These are phyloP conservation scores for Biscogniauxia sp. DNA, from an alignment of 2,329 filamentous ascomycete genomes.

Conservation along the genomic window DNA sequence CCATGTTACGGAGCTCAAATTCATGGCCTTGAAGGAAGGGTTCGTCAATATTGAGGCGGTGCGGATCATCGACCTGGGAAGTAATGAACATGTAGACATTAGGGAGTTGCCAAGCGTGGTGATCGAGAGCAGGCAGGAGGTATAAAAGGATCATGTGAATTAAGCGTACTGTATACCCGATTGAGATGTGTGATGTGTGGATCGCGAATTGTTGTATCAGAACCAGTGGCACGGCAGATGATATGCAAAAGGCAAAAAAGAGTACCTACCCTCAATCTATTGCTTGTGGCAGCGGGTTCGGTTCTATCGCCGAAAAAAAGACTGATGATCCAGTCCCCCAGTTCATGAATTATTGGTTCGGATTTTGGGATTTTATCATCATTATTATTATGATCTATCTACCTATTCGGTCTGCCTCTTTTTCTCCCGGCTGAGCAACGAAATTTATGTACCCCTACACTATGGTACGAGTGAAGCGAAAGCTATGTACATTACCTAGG, in stretches of 20 bases:
- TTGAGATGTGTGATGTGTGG: not conserved
- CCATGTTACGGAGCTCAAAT: slow-evolving; percentile 70
- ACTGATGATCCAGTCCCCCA: not conserved
- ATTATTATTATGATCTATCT: too few species aligned
- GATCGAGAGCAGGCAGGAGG: slow-evolving; percentile 36
- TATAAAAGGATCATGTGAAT: slow-evolving; percentile 1
- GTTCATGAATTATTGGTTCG: not conserved
- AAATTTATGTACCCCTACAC: not conserved
- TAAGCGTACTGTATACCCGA: not conserved
- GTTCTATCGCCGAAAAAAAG: not conserved
- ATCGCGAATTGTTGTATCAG: not conserved
- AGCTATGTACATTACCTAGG: not conserved
- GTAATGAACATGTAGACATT: slow-evolving; percentile 75
- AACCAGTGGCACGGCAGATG: not conserved
- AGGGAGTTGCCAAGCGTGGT: slow-evolving; percentile 70
- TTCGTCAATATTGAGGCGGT: slow-evolving; percentile 70
- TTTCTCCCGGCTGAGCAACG: not conserved
- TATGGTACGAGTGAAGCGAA: not conserved
- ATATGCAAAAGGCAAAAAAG: not conserved
- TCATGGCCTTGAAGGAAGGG: slow-evolving; percentile 65
- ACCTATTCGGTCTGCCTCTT: too few species aligned
- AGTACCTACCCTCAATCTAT: not conserved
- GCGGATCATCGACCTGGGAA: slow-evolving; percentile 69
- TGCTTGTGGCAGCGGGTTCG: not conserved
- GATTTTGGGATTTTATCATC: not conserved